These are phyloP conservation scores for Scutellaria baicalensis DNA, from an alignment of 257 asterid genomes.

Conservation along the genomic window DNA sequence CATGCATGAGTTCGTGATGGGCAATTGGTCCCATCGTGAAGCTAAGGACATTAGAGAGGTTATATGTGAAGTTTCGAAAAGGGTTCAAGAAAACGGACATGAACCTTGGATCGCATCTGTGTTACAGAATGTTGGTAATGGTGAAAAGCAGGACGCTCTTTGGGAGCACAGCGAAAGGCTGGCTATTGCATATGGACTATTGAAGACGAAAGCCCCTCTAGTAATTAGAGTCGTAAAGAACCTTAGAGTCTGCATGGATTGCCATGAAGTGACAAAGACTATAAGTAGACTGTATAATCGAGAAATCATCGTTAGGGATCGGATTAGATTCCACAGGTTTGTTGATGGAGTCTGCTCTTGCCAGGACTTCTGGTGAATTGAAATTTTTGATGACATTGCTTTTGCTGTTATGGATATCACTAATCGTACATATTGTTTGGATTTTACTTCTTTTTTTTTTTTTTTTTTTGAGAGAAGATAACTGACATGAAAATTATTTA, in stretches of 20 bases:
- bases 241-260: constrained; percentile 52
- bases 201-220: constrained; percentile 48
- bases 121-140: constrained; percentile 41
- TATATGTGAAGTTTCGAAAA: constrained; percentile 32
- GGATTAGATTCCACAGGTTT: constrained; percentile 53
- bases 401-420: neutral
- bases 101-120: constrained; percentile 57
- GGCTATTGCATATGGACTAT: constrained; percentile 60
- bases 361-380: constrained; percentile 53
- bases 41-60: constrained; percentile 32
- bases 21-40: constrained; percentile 61
- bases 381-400: constrained; percentile 2
- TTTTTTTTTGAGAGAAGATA: neutral
- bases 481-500: neutral
- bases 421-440: neutral
- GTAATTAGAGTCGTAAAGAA: constrained; percentile 55
- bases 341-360: constrained; percentile 54
- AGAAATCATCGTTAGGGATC: constrained; percentile 61
- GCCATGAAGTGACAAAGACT: constrained; percentile 63
- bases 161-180: constrained; percentile 68
- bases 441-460: neutral
- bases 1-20: constrained; percentile 56
- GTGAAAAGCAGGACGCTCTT: constrained; percentile 47
- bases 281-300: constrained; percentile 52
- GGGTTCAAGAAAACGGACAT: constrained; percentile 40